These are phyloP conservation scores for thale cress (Arabidopsis thaliana) DNA, from an alignment of 345 rosid genomes.

Conservation along the genomic window DNA sequence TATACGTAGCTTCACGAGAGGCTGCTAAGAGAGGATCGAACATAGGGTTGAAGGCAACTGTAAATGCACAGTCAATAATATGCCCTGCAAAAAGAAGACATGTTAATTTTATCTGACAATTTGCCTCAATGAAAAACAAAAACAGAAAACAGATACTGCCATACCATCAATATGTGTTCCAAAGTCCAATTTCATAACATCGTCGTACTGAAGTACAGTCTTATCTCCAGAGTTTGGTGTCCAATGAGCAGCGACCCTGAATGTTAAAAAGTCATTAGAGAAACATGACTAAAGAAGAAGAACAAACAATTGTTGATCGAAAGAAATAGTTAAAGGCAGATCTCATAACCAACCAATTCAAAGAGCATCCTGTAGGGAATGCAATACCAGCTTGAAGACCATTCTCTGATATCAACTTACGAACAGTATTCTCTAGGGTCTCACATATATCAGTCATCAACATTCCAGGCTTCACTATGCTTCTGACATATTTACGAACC, in stretches of 20 bases:
- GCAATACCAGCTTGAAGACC: constrained; percentile 98
- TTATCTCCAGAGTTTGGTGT: constrained; percentile 96
- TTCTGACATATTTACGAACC: constrained; percentile 84
- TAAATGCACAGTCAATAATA: constrained; percentile 94
- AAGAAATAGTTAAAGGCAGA: constrained; percentile 2
- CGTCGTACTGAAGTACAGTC: constrained; percentile 95
- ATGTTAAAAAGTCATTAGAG: constrained; percentile 31
- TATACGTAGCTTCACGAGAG: constrained; percentile 92
- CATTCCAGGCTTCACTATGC: constrained; percentile 91
- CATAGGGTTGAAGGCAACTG: constrained; percentile 99
- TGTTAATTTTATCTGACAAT: constrained; percentile 20
- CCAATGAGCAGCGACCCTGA: constrained; percentile 99
- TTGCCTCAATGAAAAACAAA: background rate
- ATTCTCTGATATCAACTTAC: constrained; percentile 86
- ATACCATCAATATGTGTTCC: constrained; percentile 97
- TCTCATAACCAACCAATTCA: constrained; percentile 67
- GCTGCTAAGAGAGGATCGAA: constrained; percentile 91
- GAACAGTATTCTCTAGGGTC: constrained; percentile 86
- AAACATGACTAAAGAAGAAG: constrained; percentile 24
- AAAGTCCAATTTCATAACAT: constrained; percentile 97
- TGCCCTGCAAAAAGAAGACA: constrained; percentile 63
- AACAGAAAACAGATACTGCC: background rate
- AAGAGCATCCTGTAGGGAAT: constrained; percentile 98
- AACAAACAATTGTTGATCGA: background rate
- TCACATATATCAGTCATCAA: constrained; percentile 93